Evolutionary conservation across 2,329 filamentous ascomycete species (phyloP), one percentile per base, ranked within the genome.

Genomic region (Aspergillus jensenii): DNA sequence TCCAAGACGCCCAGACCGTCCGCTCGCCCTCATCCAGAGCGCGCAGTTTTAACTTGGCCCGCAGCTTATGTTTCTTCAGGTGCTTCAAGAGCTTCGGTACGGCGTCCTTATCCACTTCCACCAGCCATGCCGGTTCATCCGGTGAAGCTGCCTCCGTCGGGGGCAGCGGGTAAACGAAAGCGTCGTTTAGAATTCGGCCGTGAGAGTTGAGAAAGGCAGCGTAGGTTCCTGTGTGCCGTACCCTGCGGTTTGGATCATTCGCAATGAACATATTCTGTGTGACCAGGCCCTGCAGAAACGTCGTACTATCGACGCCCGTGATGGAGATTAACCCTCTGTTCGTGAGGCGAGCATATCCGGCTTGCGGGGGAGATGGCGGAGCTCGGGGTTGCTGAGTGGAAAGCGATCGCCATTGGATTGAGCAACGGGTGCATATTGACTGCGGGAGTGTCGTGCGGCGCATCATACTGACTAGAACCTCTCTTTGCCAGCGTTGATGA

Each of bases 261-360:
- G 68, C 68, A 0, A 82, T 75, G 52, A 84, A 74, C 62, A 91
- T 83, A 62, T 87, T 89, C 62, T 88, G 85, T 1, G 93, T 96
- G 62, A 95, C 84, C 56, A 96, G 85, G 54, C 93, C 93, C 73
- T 98, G 92, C 2, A 99, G 84, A 75, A 93, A 98, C 65, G 89
- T 88, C 47, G 89, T 83, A 33, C 91, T 87, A 68, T 97, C 93
- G 3, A 82, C 82, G 3, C 95, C 95, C 15, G 87, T 84, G 61
- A 98, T 79, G 41, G 88, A 88, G 65, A 99, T 87, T 45, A 98
- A 82, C 52, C 87, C 86, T 50, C 95, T 90, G 63, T 88, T 88
- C n/a, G 84, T 77, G 61, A 98, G 75, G 45, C 68, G 71, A 58
- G 81, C 76, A 65, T 80, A 79, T 54, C 81, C 82, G 23, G 79